Evolutionary conservation across 2,329 filamentous ascomycete genomes (phyloP).

Genomic region (Massarina eburnea): DNA sequence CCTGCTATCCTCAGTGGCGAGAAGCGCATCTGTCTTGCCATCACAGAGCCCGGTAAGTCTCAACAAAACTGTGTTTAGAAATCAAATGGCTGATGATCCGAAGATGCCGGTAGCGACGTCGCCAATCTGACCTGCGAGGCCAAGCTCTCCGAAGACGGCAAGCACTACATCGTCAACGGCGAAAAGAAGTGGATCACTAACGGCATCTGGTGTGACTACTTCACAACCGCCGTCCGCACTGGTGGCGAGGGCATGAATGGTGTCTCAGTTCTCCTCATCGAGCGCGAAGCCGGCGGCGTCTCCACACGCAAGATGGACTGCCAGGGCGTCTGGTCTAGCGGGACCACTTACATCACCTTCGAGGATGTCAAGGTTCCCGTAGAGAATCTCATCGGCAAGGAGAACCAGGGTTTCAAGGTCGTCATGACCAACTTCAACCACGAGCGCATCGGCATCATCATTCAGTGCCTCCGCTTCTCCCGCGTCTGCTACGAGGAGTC

Average conservation of each 20-base stretch:
- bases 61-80: not conserved
- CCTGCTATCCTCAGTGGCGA: conserved; percentile 87
- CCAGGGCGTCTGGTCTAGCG: conserved; percentile 93
- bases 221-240: conserved; percentile 93
- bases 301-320: conserved; percentile 96
- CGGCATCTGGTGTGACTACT: conserved; percentile 95
- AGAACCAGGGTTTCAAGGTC: conserved; percentile 97
- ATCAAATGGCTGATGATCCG: conserved; percentile 11
- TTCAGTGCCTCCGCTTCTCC: conserved; percentile 92
- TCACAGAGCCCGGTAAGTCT: conserved; percentile 72
- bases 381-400: conserved; percentile 97
- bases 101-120: conserved; percentile 91
- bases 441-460: conserved; percentile 97
- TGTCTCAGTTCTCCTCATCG: conserved; percentile 86
- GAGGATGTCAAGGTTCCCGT: conserved; percentile 99
- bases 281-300: conserved; percentile 80
- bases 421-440: conserved; percentile 99
- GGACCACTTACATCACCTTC: conserved; percentile 96
- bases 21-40: conserved; percentile 96
- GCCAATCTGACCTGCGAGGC: conserved; percentile 95
- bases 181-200: conserved; percentile 99
- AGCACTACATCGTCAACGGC: conserved; percentile 98
- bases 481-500: conserved; percentile 97
- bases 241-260: conserved; percentile 90
- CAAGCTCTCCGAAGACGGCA: conserved; percentile 90